These are phyloP conservation scores for Biscutella laevigata DNA, from an alignment of 441 rosid species.

Conservation along the genomic window DNA sequence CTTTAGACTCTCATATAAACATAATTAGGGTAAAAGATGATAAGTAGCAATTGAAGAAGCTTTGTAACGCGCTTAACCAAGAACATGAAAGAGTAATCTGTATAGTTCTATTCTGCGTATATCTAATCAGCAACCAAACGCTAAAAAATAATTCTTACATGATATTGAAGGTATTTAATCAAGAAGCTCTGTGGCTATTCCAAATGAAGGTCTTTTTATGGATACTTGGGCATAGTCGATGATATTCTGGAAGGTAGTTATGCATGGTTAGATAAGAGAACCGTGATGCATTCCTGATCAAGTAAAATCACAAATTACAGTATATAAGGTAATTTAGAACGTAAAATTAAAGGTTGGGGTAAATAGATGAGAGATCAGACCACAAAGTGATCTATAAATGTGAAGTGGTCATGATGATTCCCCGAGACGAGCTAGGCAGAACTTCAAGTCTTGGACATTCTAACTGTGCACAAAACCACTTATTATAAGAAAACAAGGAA, in stretches of 20 bases:
- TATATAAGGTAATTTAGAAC: not conserved
- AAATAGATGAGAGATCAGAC: slow-evolving; percentile 30
- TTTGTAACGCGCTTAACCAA: not conserved
- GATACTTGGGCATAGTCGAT: slow-evolving; percentile 68
- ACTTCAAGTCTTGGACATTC: slow-evolving; percentile 92
- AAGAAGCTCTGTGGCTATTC: slow-evolving; percentile 63
- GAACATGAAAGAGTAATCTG: slow-evolving; percentile 1
- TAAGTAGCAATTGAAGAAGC: slow-evolving; percentile 5
- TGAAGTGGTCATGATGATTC: slow-evolving; percentile 98
- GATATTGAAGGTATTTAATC: slow-evolving; percentile 77
- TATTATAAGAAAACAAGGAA: not conserved
- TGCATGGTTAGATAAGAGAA: slow-evolving; percentile 73
- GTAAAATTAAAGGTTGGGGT: not conserved
- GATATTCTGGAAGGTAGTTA: slow-evolving; percentile 86
- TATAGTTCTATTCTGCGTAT: no score
- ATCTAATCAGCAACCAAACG: no score
- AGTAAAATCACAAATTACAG: slow-evolving; percentile 1
- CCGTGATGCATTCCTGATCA: slow-evolving; percentile 89
- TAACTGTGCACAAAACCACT: slow-evolving; percentile 43
- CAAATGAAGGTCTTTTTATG: slow-evolving; percentile 86
- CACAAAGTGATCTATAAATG: slow-evolving; percentile 87
- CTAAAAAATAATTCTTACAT: slow-evolving; percentile 50
- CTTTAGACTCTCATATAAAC: slow-evolving; percentile 73
- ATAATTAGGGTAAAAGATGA: slow-evolving; percentile 10
- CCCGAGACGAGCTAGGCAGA: slow-evolving; percentile 94